These are phyloP conservation scores for Wolfiporia cocos DNA, from an alignment of 1,284 basidiomycete species.

Conservation along the genomic window DNA sequence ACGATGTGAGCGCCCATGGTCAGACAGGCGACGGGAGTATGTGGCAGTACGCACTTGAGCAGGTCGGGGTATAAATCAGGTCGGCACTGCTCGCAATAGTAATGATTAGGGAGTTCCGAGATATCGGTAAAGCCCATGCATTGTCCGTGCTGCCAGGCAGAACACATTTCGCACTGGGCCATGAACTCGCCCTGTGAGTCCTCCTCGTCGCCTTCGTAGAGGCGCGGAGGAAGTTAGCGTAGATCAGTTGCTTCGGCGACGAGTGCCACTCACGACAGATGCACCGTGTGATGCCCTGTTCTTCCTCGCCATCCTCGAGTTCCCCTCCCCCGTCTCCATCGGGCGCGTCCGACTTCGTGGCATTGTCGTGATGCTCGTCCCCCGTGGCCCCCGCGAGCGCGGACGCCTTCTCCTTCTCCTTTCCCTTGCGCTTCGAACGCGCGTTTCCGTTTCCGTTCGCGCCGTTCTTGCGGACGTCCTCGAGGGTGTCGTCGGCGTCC, in stretches of 20 bases:
- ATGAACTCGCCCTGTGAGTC: slow-evolving; percentile 78
- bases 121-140: slow-evolving; percentile 94
- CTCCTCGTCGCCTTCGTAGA: slow-evolving; percentile 34
- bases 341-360: slow-evolving; percentile 20
- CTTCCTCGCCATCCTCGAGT: slow-evolving; percentile 43
- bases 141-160: slow-evolving; percentile 96
- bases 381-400: slow-evolving; percentile 25
- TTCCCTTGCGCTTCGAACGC: slow-evolving; percentile 48
- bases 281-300: slow-evolving; percentile 87
- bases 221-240: slow-evolving; percentile 8
- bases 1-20: neutral
- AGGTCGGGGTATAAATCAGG: slow-evolving; percentile 83
- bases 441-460: slow-evolving; percentile 36
- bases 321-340: slow-evolving; percentile 31
- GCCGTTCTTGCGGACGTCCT: slow-evolving; percentile 41
- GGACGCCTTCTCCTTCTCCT: slow-evolving; percentile 46
- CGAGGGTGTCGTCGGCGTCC: slow-evolving; percentile 57
- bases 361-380: slow-evolving; percentile 9
- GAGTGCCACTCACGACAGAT: slow-evolving; percentile 73
- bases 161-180: slow-evolving; percentile 97
- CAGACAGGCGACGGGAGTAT: slow-evolving; percentile 10
- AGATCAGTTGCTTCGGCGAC: slow-evolving; percentile 12
- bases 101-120: slow-evolving; percentile 75
- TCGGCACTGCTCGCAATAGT: slow-evolving; percentile 92
- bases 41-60: slow-evolving; percentile 50